Percentiles rank a stretch among this genome's conserved stretches.
These are phyloP conservation scores for Trichosporon inkin DNA, from an alignment of 1,284 basidiomycete genomes.

Conservation along the genomic window DNA sequence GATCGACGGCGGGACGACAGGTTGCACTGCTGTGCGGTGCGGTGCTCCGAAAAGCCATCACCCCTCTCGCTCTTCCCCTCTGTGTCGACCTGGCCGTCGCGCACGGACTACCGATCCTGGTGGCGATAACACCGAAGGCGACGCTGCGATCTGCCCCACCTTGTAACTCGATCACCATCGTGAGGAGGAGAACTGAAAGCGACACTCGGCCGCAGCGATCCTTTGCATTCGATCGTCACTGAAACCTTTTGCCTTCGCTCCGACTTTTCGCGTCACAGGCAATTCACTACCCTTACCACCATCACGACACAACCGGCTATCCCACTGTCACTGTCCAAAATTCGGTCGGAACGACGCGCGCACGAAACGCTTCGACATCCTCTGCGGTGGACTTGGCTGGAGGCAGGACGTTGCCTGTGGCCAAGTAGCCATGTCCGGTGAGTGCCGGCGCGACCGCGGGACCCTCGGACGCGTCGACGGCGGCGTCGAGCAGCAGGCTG, in stretches of 20 bases:
- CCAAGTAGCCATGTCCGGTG: constrained; percentile 5
- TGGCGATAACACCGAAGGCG: background rate
- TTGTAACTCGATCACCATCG: background rate
- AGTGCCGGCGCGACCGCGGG: background rate
- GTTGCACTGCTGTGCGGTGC: no score
- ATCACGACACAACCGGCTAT: background rate
- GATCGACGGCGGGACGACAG: no score
- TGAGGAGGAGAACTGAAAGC: background rate
- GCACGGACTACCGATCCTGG: constrained; percentile 1
- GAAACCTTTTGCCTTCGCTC: background rate
- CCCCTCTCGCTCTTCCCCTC: background rate
- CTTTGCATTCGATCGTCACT: background rate
- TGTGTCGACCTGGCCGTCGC: background rate
- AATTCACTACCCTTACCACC: constrained; percentile 1
- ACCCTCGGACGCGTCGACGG: background rate
- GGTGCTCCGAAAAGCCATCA: background rate
- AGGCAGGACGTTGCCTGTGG: constrained; percentile 4
- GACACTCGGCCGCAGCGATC: background rate
- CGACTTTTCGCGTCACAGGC: constrained; percentile 5
- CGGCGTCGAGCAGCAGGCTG: background rate
- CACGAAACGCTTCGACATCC: background rate
- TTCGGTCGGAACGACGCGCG: background rate
- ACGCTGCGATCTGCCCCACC: background rate
- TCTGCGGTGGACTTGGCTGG: constrained; percentile 4
- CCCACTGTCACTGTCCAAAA: background rate